A percentile compares a stretch with the other conserved stretches of the same genome.
Conservation (phyloP, 305 asterid species). For the Euphrasia arctica region DNA sequence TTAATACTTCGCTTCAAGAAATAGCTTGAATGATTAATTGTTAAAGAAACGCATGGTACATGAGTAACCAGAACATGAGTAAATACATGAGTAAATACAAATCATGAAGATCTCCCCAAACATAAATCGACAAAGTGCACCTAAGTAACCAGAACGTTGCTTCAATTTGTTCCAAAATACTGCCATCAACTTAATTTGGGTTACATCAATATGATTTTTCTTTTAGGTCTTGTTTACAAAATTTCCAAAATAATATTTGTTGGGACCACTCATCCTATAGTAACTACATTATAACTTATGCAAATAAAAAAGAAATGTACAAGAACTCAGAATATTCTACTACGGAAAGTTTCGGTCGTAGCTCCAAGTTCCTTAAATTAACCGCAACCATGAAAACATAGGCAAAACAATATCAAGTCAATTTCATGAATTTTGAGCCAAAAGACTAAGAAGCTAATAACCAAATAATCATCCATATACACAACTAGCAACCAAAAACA, state of each 20-base stretch:
- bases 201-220: neutral
- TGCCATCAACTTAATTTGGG: slow-evolving; percentile 4
- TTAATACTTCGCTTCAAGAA: slow-evolving; percentile 7
- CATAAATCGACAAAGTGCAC: slow-evolving; percentile 1
- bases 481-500: slow-evolving; percentile 12
- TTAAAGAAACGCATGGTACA: neutral
- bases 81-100: neutral
- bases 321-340: slow-evolving; percentile 5
- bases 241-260: neutral
- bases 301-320: slow-evolving; percentile 9
- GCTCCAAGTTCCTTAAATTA: slow-evolving; percentile 4
- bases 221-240: neutral
- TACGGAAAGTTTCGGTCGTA: slow-evolving; percentile 3
- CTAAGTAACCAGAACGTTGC: slow-evolving; percentile 1
- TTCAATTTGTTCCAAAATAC: neutral
- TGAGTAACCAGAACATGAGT: neutral
- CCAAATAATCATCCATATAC: slow-evolving; percentile 2
- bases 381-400: slow-evolving; percentile 2
- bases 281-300: neutral
- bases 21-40: neutral
- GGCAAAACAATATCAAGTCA: neutral
- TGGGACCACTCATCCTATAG: slow-evolving; percentile 6
- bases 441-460: slow-evolving; percentile 18
- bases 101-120: neutral
- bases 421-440: slow-evolving; percentile 8